A percentile compares a stretch with the other conserved stretches of the same genome.
Evolutionary conservation across 352 stramenopile species (phyloP).

Genomic region (Phytophthora pisi): DNA sequence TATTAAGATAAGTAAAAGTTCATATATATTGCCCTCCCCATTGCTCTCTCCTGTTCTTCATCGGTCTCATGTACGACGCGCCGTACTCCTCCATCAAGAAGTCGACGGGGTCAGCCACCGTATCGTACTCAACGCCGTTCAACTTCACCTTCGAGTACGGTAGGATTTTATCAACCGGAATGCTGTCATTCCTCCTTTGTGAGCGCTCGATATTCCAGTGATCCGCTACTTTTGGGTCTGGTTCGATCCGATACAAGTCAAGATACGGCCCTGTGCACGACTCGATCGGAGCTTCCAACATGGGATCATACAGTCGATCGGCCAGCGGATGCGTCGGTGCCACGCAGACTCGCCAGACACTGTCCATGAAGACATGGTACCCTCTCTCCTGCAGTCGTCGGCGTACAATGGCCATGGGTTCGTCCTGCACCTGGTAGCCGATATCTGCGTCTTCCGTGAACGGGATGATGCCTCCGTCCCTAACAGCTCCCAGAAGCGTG

Average conservation of each 20-base stretch:
- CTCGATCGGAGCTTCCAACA: conserved; percentile 31
- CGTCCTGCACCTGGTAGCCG: conserved; percentile 26
- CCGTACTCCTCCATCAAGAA: conserved; percentile 58
- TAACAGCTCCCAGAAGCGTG: conserved; percentile 46
- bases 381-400: conserved; percentile 32
- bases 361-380: conserved; percentile 50
- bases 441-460: conserved; percentile 53
- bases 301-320: conserved; percentile 36
- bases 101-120: conserved; percentile 46
- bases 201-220: conserved; percentile 28
- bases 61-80: conserved; percentile 36
- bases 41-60: conserved; percentile 1
- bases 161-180: conserved; percentile 28
- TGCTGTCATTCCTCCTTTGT: conserved; percentile 24
- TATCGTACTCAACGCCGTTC: conserved; percentile 45
- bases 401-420: conserved; percentile 10
- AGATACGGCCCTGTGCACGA: conserved; percentile 43
- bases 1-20: conserved; percentile 38
- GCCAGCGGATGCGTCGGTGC: conserved; percentile 50
- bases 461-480: conserved; percentile 41
- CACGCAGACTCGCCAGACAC: conserved; percentile 53
- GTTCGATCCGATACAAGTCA: conserved; percentile 49
- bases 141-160: conserved; percentile 41
- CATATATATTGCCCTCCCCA: conserved; percentile 20
- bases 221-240: conserved; percentile 5